Evolutionary conservation across 2,329 filamentous ascomycete species (phyloP).

Genomic region (Chaetomium sp.): DNA sequence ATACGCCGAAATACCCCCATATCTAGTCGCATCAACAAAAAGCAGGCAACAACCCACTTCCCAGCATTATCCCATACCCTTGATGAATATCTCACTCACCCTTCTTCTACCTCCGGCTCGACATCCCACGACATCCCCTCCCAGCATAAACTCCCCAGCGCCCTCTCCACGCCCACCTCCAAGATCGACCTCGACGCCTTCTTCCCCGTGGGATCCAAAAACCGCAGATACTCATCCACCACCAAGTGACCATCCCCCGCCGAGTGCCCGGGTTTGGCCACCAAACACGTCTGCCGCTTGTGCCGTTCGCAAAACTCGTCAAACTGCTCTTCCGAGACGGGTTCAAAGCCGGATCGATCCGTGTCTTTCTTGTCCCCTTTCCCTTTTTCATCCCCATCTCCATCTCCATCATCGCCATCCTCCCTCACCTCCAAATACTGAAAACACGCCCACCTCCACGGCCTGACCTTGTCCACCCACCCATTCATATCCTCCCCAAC

Average conservation of each 20-base stretch:
- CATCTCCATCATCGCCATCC: constrained; percentile 41
- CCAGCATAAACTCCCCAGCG: constrained; percentile 12
- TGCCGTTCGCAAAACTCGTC: constrained; percentile 40
- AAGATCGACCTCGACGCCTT: constrained; percentile 9
- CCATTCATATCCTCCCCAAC: constrained; percentile 43
- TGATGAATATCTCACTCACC: neutral
- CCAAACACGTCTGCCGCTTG: constrained; percentile 34
- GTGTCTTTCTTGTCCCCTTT: constrained; percentile 30
- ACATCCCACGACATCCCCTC: constrained; percentile 12
- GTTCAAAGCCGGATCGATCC: too few relatives aligned
- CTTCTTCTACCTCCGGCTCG: constrained; percentile 6
- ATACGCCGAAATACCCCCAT: too few relatives aligned
- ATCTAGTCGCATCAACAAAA: too few relatives aligned
- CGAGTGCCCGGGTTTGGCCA: constrained; percentile 43
- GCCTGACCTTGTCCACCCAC: constrained; percentile 33
- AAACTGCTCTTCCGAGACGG: constrained; percentile 40
- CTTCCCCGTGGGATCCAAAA: constrained; percentile 11
- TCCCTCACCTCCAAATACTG: constrained; percentile 46
- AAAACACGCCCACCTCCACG: constrained; percentile 51
- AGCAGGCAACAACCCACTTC: too few relatives aligned
- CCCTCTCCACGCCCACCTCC: constrained; percentile 13
- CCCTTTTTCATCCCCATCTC: constrained; percentile 35
- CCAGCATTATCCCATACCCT: neutral
- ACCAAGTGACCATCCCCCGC: constrained; percentile 48
- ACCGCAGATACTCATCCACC: constrained; percentile 37